Evolutionary conservation across 345 rosid genomes (phyloP).

Genomic region (Syzygium oleosum): DNA sequence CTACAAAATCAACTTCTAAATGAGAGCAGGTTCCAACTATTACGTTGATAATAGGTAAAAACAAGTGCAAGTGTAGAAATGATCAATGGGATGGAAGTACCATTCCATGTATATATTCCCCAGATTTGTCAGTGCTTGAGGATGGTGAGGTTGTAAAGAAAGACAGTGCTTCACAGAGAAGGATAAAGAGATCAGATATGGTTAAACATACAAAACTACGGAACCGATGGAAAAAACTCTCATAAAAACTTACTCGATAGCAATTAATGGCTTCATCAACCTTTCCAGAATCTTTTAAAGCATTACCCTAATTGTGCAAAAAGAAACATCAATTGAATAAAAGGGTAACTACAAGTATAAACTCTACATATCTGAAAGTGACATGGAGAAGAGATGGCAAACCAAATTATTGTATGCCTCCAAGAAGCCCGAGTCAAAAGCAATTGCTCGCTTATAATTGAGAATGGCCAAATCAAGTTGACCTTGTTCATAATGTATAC

Average conservation of each 20-base stretch:
- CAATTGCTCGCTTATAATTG: slow-evolving; percentile 81
- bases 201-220: neutral
- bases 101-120: slow-evolving; percentile 99
- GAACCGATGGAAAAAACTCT: neutral
- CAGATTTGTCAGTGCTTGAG: slow-evolving; percentile 94
- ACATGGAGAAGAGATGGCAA: slow-evolving; percentile 12
- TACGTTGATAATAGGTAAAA: neutral
- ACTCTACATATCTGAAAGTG: neutral
- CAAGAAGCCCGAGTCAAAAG: slow-evolving; percentile 72
- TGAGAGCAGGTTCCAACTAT: neutral
- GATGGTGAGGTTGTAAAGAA: slow-evolving; percentile 79
- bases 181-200: slow-evolving; percentile 9
- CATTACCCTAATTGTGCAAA: slow-evolving; percentile 67
- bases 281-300: slow-evolving; percentile 82
- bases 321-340: neutral
- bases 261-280: slow-evolving; percentile 94
- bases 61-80: neutral
- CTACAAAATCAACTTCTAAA: slow-evolving; percentile 27
- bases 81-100: slow-evolving; percentile 24
- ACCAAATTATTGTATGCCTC: slow-evolving; percentile 99
- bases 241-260: slow-evolving; percentile 54
- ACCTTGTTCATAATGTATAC: slow-evolving; percentile 78
- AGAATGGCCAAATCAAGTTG: slow-evolving; percentile 82
- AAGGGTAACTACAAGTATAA: neutral
- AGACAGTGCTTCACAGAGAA: slow-evolving; percentile 79